A percentile compares a stretch with the other conserved stretches of the same genome.
These are phyloP conservation scores for Aspergillus novoparasiticus DNA, from an alignment of 2,329 filamentous ascomycete species.

Conservation along the genomic window DNA sequence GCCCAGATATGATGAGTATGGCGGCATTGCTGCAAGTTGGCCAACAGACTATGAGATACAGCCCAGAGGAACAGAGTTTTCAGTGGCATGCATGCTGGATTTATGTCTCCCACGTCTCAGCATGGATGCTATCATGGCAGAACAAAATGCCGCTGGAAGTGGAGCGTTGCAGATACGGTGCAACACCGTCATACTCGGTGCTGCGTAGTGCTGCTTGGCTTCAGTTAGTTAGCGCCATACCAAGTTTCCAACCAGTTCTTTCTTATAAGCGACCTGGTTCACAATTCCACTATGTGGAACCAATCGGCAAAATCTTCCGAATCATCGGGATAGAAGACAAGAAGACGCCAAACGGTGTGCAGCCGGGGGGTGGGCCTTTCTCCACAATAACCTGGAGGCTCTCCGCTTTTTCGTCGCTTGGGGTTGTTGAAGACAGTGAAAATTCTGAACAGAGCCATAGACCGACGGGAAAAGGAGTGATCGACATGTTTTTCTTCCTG, in stretches of 20 bases:
- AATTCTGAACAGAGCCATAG: background rate
- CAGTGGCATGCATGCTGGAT: background rate
- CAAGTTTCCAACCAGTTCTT: background rate
- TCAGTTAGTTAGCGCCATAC: background rate
- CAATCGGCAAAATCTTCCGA: background rate
- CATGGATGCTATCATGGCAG: background rate
- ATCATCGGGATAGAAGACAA: background rate
- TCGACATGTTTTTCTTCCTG: background rate
- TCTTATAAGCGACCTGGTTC: background rate
- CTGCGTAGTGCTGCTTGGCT: background rate
- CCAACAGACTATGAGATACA: background rate
- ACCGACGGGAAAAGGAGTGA: too few relatives aligned
- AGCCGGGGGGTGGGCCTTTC: background rate
- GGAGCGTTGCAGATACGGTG: background rate
- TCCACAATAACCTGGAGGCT: background rate
- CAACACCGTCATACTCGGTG: background rate
- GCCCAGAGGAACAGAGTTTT: background rate
- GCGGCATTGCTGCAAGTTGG: background rate
- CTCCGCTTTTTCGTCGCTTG: background rate
- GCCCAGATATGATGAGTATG: background rate
- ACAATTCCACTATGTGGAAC: background rate
- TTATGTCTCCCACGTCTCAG: background rate
- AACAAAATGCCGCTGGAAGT: background rate
- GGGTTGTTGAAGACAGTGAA: background rate
- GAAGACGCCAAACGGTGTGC: background rate